Evolutionary conservation across 1,139 yeast species (phyloP).

Genomic region (Magnusiomyces paraingens): DNA sequence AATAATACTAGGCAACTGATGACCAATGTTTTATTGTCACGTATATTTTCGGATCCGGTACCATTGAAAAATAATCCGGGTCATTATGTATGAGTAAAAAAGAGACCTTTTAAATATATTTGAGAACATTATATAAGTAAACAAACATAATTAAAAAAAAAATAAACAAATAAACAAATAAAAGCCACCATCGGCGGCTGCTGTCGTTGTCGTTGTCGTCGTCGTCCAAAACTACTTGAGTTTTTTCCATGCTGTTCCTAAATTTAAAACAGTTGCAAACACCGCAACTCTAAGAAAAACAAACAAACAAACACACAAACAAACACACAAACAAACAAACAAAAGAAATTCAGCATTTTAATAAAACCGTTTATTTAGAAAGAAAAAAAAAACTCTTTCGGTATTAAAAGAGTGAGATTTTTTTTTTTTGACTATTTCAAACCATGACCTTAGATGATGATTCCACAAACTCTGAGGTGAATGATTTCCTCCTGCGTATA

Average conservation of each 20-base stretch:
- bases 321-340: background rate
- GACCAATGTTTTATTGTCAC: background rate
- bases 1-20: too few species aligned
- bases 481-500: constrained; percentile 32
- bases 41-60: too few species aligned
- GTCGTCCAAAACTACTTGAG: too few species aligned
- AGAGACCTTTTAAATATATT: background rate
- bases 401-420: too few species aligned
- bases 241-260: background rate
- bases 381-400: too few species aligned
- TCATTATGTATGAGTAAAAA: background rate
- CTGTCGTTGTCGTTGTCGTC: too few species aligned
- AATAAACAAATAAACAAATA: too few species aligned
- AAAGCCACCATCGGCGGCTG: too few species aligned
- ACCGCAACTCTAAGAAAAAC: background rate
- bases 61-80: background rate
- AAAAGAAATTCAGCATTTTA: background rate
- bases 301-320: background rate
- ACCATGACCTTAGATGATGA: background rate
- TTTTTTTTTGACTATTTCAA: background rate
- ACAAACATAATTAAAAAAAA: too few species aligned
- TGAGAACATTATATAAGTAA: background rate
- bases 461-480: constrained; percentile 26
- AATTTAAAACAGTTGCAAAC: background rate
- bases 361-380: too few species aligned